Base-by-base conservation (phyloP, 208 protist species). In the Leishmania turanica region DNA sequence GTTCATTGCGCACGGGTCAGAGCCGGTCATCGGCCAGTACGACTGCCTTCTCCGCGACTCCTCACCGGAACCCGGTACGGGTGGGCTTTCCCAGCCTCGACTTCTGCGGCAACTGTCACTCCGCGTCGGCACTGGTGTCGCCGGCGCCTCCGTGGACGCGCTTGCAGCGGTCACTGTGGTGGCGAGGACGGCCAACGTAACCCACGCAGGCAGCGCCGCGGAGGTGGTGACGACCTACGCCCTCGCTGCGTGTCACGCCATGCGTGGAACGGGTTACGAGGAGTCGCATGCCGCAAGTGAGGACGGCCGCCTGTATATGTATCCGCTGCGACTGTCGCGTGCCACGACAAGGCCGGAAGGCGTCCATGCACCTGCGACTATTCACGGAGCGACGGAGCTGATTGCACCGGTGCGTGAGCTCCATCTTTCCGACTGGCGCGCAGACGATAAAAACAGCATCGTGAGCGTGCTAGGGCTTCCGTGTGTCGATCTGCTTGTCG, bases 11-110 rank as follows among this genome's bases (percentile, higher is more conserved):
- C 84, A 94, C 53, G 77, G 80, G 15, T 83, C 84, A 34, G 82
- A 91, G 60, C 77, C 84, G 17, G 76, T 86, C 53, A 91, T 97
- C 66, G 53, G 90, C 71, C 90, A 96, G 86, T 94, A 96, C 80
- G 95, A 96, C 84, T 85, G 84, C 71, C 89, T 95, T 69, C 58
- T 95, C 24, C 60, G 88, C 15, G 71, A 83, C 73, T 89, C 91
- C 84, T 49, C 76, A 49, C n/a, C 21, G 53, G 17, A 40, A 9
- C 13, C 19, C 7, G 76, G 76, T 45, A n/a, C 21, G 7, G 40
- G 54, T 21, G 9, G 58, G n/a, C 65, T 82, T 45, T 62, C 71
- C 19, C 77, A 82, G 71, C 82, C 82, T 11, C 62, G 54, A 21
- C n/a, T 79, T 8, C n/a, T 85, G n/a, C 77, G 60, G n/a, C 77